Evolutionary conservation across 768 basidiomycete genomes (phyloP).

Genomic region (Trametes villosa): DNA sequence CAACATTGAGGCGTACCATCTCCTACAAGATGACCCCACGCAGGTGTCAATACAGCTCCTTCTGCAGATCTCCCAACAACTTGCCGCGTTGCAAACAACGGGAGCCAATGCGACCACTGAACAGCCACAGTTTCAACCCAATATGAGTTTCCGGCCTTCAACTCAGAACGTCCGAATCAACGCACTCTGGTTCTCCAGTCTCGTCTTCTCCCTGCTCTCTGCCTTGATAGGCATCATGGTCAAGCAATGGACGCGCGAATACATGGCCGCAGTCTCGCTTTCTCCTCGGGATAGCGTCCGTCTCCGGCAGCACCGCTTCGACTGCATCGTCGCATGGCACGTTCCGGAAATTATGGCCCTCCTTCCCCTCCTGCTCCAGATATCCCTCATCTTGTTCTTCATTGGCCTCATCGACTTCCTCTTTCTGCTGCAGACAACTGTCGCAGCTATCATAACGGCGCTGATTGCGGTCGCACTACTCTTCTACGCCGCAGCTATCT

Average conservation of each 20-base stretch:
- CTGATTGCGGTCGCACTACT: conserved; percentile 5
- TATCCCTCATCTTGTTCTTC: conserved; percentile 25
- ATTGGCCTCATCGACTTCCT: conserved; percentile 29
- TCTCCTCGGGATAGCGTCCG: conserved; percentile 22
- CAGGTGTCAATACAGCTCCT: conserved; percentile 5
- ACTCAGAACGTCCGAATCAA: conserved; percentile 17
- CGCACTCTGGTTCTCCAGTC: conserved; percentile 24
- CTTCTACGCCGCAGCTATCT: conserved; percentile 17
- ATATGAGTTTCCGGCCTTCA: conserved; percentile 2
- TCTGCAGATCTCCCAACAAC: conserved; percentile 1
- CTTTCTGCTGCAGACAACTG: conserved; percentile 16
- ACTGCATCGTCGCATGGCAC: conserved; percentile 28
- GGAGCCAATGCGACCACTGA: background rate
- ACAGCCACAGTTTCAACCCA: background rate
- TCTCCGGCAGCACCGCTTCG: conserved; percentile 25
- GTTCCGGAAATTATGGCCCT: conserved; percentile 29
- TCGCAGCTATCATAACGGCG: conserved; percentile 16
- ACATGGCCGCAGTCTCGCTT: background rate
- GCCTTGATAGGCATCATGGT: conserved; percentile 24
- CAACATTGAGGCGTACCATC: conserved; percentile 25
- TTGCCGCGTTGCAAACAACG: background rate
- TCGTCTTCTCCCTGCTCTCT: conserved; percentile 19
- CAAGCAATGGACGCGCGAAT: conserved; percentile 26
- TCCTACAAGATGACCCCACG: conserved; percentile 14
- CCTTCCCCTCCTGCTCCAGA: conserved; percentile 21